These are phyloP conservation scores for Cryptomeria japonica DNA, from an alignment of 75 land plant species.

Conservation along the genomic window DNA sequence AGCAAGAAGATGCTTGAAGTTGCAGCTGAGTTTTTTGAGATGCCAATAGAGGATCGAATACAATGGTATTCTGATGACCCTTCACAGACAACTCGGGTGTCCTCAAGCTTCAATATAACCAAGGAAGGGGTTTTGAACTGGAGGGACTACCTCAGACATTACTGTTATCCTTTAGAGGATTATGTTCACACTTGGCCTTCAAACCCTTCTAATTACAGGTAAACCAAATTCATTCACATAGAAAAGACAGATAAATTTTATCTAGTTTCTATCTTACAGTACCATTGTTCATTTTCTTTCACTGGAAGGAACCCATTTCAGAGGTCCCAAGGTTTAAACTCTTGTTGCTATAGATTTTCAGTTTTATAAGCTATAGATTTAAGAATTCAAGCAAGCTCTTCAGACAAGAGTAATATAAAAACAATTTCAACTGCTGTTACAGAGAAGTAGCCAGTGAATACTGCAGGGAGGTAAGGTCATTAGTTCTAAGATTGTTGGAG, in stretches of 20 bases:
- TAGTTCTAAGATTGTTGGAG: slow-evolving; percentile 34
- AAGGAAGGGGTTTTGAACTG: slow-evolving; percentile 17
- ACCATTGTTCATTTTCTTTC: neutral
- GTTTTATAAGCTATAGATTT: neutral
- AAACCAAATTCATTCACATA: neutral
- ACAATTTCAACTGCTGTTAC: neutral
- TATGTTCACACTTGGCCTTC: slow-evolving; percentile 30
- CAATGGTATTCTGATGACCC: slow-evolving; percentile 20
- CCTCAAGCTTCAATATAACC: slow-evolving; percentile 14
- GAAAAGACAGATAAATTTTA: neutral
- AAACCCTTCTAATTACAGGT: slow-evolving; percentile 23
- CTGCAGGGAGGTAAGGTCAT: slow-evolving; percentile 27
- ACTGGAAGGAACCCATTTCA: neutral
- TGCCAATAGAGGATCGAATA: slow-evolving; percentile 33
- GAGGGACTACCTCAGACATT: slow-evolving; percentile 26
- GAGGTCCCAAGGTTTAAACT: too few species aligned
- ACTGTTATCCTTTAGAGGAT: slow-evolving; percentile 35
- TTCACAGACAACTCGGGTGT: slow-evolving; percentile 9
- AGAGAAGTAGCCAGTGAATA: slow-evolving; percentile 40
- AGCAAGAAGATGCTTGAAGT: slow-evolving; percentile 21
- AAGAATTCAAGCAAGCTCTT: neutral
- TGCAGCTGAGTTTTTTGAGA: slow-evolving; percentile 18
- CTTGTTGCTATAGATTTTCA: neutral
- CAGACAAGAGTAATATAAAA: neutral
- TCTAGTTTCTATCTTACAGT: too few species aligned